These are phyloP conservation scores for Zymoseptoria tritici DNA, from an alignment of 2,329 filamentous ascomycete genomes.

Conservation along the genomic window DNA sequence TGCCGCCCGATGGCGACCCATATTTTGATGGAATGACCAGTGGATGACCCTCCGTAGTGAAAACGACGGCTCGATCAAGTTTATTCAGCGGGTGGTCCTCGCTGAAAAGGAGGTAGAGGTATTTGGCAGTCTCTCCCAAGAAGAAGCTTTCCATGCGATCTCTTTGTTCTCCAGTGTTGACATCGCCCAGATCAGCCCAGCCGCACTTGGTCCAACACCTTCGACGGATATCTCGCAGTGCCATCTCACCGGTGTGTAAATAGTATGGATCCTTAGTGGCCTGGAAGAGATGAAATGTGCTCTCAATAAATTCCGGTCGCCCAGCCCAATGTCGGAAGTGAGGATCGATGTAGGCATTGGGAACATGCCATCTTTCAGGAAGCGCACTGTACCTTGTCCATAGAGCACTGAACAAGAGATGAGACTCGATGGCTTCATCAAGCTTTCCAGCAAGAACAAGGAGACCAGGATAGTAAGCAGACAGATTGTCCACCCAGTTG, in stretches of 20 bases:
- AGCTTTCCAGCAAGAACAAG: slow-evolving; percentile 79
- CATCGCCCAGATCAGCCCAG: slow-evolving; percentile 70
- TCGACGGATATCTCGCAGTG: slow-evolving; percentile 75
- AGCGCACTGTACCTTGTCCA: slow-evolving; percentile 94
- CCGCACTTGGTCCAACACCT: slow-evolving; percentile 87
- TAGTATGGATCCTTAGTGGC: slow-evolving; percentile 96
- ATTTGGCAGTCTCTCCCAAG: slow-evolving; percentile 91
- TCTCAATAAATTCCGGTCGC: slow-evolving; percentile 93
- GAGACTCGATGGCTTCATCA: slow-evolving; percentile 83
- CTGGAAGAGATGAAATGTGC: slow-evolving; percentile 89
- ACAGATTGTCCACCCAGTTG: slow-evolving; percentile 93
- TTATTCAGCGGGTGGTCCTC: slow-evolving; percentile 78
- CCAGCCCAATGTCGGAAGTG: slow-evolving; percentile 93
- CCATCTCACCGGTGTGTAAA: slow-evolving; percentile 92
- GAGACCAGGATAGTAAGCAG: slow-evolving; percentile 89
- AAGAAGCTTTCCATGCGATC: slow-evolving; percentile 99
- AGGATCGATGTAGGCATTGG: slow-evolving; percentile 73
- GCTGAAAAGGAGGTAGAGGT: slow-evolving; percentile 87
- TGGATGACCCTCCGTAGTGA: slow-evolving; percentile 93
- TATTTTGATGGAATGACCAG: slow-evolving; percentile 55
- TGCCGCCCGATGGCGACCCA: neutral
- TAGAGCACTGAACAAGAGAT: slow-evolving; percentile 82
- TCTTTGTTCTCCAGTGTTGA: slow-evolving; percentile 65
- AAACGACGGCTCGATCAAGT: slow-evolving; percentile 80
- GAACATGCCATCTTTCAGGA: slow-evolving; percentile 69